Base-by-base conservation (phyloP, 495 filamentous ascomycete species). In the Neurospora africana region DNA sequence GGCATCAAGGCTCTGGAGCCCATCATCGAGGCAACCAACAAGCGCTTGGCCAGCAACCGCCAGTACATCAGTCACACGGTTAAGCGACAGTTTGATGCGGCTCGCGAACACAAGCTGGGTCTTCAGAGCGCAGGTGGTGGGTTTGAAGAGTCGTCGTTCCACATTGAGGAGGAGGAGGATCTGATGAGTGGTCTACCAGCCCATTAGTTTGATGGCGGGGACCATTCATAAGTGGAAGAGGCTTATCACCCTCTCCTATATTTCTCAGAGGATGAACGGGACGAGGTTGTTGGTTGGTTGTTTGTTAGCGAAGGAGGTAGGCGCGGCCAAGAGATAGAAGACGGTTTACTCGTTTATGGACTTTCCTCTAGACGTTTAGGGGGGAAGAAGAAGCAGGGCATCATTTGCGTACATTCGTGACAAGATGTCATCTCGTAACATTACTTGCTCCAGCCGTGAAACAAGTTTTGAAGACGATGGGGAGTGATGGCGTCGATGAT, bases 51-150 rank as follows among this genome's bases (percentile, higher is more conserved):
- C 3, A 80, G 88, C 7, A 89, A 82, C 75, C 86, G 87, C 74
- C 90, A 92, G 39, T 90, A 89, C 75, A 75, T 91, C 33, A 82
- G 83, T 21, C 82, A 81, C 58, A 15, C 85, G 44, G 78, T 83
- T 23, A 86, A 80, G 73, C 82, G 83, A 69, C 82, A 84, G 69
- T 19, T 65, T 65, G 53, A 65, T 7, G 53, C 53, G 27, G 53
- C 53, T 65, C 53, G 53, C 53, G 53, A 65, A 19, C 53, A 65
- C 23, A 65, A 65, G 53, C 53, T 65, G 5, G 53, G 53, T 65
- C 23, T 65, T 15, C 53, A 65, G 53, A 65, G 23, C 6, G 27
- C 15, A 19, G 53, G 53, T 10, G 53, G 53, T 15, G 53, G 53
- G 13, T 65, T 65, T 17, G 53, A 65, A 19, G 53, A 65, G 53